phyloP scores from a whole-genome alignment of 2,329 filamentous ascomycete species.

The Periconia sp. region DNA sequence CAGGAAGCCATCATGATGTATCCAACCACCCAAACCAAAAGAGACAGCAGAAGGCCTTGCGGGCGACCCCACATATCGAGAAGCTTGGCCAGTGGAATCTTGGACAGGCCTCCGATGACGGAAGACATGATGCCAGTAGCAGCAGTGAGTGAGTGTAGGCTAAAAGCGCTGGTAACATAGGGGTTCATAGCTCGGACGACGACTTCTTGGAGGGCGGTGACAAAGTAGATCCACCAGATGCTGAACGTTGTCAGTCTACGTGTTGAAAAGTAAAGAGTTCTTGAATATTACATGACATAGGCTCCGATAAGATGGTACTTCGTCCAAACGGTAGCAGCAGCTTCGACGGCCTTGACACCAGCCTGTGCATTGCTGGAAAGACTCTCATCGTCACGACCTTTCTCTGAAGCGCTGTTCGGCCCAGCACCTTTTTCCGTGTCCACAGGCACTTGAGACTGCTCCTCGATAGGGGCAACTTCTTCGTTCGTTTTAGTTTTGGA shows the following conservation, averaged over 20 bases:
- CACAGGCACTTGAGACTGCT: too few species aligned
- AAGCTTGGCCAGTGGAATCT: slow-evolving; percentile 45
- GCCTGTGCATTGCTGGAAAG: too few species aligned
- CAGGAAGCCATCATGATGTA: slow-evolving; percentile 72
- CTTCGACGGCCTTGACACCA: slow-evolving; percentile 51
- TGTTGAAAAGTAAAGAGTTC: neutral
- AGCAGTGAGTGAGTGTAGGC: slow-evolving; percentile 36
- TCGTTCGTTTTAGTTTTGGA: too few species aligned
- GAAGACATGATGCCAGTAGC: slow-evolving; percentile 39
- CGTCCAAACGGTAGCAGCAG: slow-evolving; percentile 50
- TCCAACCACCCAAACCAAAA: slow-evolving; percentile 20
- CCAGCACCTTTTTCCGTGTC: too few species aligned
- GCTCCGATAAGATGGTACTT: slow-evolving; percentile 46
- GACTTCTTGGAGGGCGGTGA: slow-evolving; percentile 51
- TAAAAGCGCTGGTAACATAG: slow-evolving; percentile 46
- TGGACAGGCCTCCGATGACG: slow-evolving; percentile 41
- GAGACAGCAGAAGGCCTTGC: slow-evolving; percentile 38
- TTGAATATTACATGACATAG: slow-evolving; percentile 31
- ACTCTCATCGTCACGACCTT: too few species aligned
- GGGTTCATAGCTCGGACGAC: slow-evolving; percentile 43
- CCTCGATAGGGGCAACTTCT: too few species aligned
- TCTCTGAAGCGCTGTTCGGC: too few species aligned
- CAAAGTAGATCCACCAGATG: slow-evolving; percentile 52
- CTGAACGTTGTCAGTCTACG: slow-evolving; percentile 19
- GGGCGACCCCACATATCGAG: slow-evolving; percentile 47